Evolutionary conservation across 2,329 filamentous ascomycete genomes (phyloP).

Genomic region (Ascochyta rabiei): DNA sequence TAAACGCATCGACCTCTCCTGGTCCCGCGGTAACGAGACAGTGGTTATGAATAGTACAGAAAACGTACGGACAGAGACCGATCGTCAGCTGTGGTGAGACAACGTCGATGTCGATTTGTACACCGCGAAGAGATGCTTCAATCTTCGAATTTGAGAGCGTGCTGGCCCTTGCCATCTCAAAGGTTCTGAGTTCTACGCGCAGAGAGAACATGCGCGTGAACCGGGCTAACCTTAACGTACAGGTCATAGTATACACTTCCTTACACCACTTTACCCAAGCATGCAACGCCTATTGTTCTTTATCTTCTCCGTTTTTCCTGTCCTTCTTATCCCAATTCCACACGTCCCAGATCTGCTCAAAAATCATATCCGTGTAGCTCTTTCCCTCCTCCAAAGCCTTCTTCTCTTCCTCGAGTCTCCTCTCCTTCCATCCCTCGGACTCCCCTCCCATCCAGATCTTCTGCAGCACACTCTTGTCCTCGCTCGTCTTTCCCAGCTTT

Average conservation of each 20-base stretch:
- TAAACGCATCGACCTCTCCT: too few relatives aligned
- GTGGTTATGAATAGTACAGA: background rate
- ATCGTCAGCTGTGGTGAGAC: background rate
- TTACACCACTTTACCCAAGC: background rate
- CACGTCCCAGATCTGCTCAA: conserved; percentile 56
- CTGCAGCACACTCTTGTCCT: conserved; percentile 36
- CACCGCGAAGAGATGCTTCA: background rate
- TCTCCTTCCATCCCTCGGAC: conserved; percentile 54
- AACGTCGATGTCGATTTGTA: background rate
- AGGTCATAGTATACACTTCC: conserved; percentile 6
- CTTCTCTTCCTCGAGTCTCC: conserved; percentile 53
- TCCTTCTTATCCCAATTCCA: conserved; percentile 53
- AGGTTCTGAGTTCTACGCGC: too few relatives aligned
- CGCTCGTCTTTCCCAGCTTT: conserved; percentile 39
- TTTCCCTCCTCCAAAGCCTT: conserved; percentile 49
- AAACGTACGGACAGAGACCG: background rate
- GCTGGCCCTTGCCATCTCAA: too few relatives aligned
- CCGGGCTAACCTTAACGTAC: conserved; percentile 1
- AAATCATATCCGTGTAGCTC: conserved; percentile 51
- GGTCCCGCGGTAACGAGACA: background rate
- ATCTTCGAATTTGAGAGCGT: background rate
- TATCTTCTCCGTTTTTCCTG: conserved; percentile 32
- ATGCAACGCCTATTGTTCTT: conserved; percentile 26
- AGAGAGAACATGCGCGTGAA: background rate
- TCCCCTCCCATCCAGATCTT: conserved; percentile 50